Evolutionary conservation across 2,329 filamentous ascomycete genomes (phyloP).

Genomic region (Ascochyta lentis): DNA sequence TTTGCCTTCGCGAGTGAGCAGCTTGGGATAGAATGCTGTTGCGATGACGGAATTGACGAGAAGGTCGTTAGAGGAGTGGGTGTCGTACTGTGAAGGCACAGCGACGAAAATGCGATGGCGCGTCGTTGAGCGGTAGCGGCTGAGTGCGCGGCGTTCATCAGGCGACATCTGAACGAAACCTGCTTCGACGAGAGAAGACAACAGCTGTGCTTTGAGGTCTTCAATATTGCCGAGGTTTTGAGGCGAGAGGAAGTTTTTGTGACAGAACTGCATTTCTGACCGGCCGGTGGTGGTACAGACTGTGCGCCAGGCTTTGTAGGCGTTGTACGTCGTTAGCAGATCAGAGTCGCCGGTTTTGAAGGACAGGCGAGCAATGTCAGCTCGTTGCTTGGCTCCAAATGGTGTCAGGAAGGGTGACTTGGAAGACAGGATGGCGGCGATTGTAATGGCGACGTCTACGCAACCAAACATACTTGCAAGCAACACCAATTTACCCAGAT

Average conservation of each 20-base stretch:
- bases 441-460: conserved; percentile 87
- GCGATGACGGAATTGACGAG: conserved; percentile 83
- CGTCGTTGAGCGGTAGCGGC: conserved; percentile 70
- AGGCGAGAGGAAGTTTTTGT: conserved; percentile 90
- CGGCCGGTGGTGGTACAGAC: conserved; percentile 73
- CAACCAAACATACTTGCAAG: conserved; percentile 88
- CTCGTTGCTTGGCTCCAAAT: conserved; percentile 82
- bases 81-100: conserved; percentile 76
- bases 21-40: conserved; percentile 95
- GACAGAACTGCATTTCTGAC: conserved; percentile 88
- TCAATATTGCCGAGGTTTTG: conserved; percentile 92
- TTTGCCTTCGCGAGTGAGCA: conserved; percentile 83
- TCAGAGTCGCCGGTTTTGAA: conserved; percentile 91
- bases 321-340: conserved; percentile 90
- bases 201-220: conserved; percentile 90
- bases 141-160: conserved; percentile 73
- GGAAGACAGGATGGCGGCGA: conserved; percentile 90
- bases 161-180: conserved; percentile 79
- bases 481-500: conserved; percentile 90
- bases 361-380: conserved; percentile 76
- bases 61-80: conserved; percentile 79
- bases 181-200: conserved; percentile 84
- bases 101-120: conserved; percentile 79
- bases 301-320: conserved; percentile 86
- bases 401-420: conserved; percentile 93